Percentiles rank a stretch among this genome's conserved stretches.
These are phyloP conservation scores for Diplocarpon mali DNA, from an alignment of 2,329 filamentous ascomycete species.

Conservation along the genomic window DNA sequence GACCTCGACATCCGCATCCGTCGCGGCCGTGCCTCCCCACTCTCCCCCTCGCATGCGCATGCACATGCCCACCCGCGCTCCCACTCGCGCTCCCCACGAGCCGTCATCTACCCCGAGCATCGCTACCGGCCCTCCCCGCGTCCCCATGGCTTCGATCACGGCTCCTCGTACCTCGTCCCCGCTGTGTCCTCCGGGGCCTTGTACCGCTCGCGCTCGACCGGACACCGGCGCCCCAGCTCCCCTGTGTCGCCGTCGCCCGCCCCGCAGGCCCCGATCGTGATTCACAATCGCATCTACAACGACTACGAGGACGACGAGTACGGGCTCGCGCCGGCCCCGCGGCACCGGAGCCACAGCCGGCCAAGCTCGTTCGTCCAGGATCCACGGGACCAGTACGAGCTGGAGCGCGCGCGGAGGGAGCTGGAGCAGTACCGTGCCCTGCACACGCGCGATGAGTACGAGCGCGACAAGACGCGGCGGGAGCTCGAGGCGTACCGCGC, in stretches of 20 bases:
- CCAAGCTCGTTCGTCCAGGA: constrained; percentile 3
- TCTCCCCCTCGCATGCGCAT: constrained; percentile 35
- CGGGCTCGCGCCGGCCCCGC: constrained; percentile 1
- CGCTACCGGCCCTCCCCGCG: constrained; percentile 9
- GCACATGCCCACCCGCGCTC: constrained; percentile 3
- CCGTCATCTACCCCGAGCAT: constrained; percentile 31
- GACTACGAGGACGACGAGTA: constrained; percentile 27
- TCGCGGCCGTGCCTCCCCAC: constrained; percentile 29
- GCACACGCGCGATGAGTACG: constrained; percentile 8
- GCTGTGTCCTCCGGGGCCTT: constrained; percentile 13
- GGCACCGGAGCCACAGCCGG: background rate
- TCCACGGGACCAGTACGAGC: constrained; percentile 30
- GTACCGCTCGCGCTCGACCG: constrained; percentile 12
- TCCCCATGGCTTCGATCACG: constrained; percentile 10
- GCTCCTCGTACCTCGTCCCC: constrained; percentile 15
- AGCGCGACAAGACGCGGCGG: constrained; percentile 26
- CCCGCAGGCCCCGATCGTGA: constrained; percentile 37
- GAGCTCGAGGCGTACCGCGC: constrained; percentile 37
- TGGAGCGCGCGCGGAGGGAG: constrained; percentile 28
- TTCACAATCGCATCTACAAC: constrained; percentile 45
- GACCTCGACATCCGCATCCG: constrained; percentile 42
- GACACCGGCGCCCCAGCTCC: constrained; percentile 10
- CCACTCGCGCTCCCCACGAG: constrained; percentile 10
- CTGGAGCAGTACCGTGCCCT: constrained; percentile 6
- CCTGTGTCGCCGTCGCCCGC: constrained; percentile 17